phyloP scores from a whole-genome alignment of 192 early-diverging fungal genomes.

The Coemansia umbellata region DNA sequence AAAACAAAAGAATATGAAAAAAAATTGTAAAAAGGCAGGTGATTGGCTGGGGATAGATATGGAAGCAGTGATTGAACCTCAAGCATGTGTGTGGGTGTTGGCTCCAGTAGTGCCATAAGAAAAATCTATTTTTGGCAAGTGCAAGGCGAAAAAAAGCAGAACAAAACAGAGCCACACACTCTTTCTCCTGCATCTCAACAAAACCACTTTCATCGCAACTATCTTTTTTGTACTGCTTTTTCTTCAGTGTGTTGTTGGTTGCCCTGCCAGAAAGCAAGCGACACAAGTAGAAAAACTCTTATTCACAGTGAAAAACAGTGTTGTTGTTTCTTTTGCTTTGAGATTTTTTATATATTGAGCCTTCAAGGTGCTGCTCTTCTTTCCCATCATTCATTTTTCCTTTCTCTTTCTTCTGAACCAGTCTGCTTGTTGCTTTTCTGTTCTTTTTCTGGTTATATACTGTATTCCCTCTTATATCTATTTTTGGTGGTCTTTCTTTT shows the following conservation, averaged over 20 bases:
- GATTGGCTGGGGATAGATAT: conserved; percentile 1
- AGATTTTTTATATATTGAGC: too few relatives aligned
- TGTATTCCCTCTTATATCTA: neutral
- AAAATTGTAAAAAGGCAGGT: neutral
- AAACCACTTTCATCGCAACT: too few relatives aligned
- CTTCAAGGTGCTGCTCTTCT: neutral
- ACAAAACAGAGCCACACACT: neutral
- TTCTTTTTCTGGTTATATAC: conserved; percentile 2
- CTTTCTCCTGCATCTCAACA: too few relatives aligned
- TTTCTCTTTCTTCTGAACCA: neutral
- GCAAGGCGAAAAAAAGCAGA: neutral
- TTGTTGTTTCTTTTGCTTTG: too few relatives aligned
- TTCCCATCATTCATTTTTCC: neutral
- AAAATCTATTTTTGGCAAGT: conserved; percentile 5
- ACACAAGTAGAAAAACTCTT: too few relatives aligned
- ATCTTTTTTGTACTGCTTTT: too few relatives aligned
- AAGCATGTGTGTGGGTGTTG: neutral
- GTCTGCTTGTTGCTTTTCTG: neutral
- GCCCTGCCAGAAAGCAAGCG: too few relatives aligned
- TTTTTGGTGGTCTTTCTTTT: neutral
- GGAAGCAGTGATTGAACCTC: too few relatives aligned
- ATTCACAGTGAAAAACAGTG: too few relatives aligned
- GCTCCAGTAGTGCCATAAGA: neutral
- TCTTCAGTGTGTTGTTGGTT: too few relatives aligned
- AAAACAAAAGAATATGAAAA: neutral